Evolutionary conservation across 116 monocot species (phyloP).

Genomic region (Cymodocea nodosa): DNA sequence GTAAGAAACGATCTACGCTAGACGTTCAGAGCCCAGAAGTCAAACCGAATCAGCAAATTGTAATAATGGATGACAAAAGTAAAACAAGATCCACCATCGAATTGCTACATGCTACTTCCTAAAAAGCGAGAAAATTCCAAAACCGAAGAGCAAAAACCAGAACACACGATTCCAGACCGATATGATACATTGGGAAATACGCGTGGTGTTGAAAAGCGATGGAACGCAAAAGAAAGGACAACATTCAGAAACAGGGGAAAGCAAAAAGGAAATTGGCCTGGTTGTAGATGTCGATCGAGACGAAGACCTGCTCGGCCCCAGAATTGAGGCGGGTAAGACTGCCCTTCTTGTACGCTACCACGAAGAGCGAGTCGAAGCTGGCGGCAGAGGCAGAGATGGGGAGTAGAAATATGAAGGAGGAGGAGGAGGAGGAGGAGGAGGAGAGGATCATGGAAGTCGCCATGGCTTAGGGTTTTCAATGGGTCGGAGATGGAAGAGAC

Average conservation of each 20-base stretch:
- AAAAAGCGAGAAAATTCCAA: too few species aligned
- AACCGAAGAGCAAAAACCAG: too few species aligned
- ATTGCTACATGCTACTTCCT: too few species aligned
- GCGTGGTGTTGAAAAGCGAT: too few species aligned
- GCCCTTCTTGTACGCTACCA: slow-evolving; percentile 89
- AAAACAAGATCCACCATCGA: too few species aligned
- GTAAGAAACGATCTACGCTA: too few species aligned
- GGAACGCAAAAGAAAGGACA: neutral
- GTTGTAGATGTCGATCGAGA: slow-evolving; percentile 85
- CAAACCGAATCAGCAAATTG: too few species aligned
- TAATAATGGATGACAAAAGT: too few species aligned
- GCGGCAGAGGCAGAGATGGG: slow-evolving; percentile 11
- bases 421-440: too few species aligned
- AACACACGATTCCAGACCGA: too few species aligned
- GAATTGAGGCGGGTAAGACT: slow-evolving; percentile 59
- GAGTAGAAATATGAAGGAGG: slow-evolving; percentile 2
- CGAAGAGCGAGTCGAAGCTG: slow-evolving; percentile 59
- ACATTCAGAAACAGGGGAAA: neutral
- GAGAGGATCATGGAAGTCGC: neutral
- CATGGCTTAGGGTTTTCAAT: neutral
- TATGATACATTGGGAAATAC: too few species aligned
- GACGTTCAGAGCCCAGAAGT: too few species aligned
- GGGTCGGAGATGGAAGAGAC: neutral
- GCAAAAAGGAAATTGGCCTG: slow-evolving; percentile 11
- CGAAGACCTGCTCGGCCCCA: slow-evolving; percentile 68